A percentile compares a stretch with the other conserved stretches of the same genome.
Conservation (phyloP, 371 early-diverging fungal species). For the Actinomucor elegans region DNA sequence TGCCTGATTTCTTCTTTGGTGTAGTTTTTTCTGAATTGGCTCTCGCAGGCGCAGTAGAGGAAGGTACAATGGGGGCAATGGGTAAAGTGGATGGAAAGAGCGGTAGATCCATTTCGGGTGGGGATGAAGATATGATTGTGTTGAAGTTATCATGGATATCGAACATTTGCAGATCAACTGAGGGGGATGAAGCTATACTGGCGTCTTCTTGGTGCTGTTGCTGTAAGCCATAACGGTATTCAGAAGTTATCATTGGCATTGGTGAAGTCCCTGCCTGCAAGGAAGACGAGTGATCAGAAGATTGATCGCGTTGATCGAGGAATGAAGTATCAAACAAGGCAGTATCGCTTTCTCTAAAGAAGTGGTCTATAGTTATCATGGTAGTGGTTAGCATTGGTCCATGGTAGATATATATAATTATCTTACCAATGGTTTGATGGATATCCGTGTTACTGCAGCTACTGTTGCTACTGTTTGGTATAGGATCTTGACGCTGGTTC, state of each 20-base stretch:
- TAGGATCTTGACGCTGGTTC: conserved; percentile 9
- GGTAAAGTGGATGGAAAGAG: conserved; percentile 1
- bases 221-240: neutral
- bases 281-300: neutral
- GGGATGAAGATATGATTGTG: conserved; percentile 3
- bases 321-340: neutral
- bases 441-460: neutral
- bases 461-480: too few species aligned
- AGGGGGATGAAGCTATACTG: conserved; percentile 13
- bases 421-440: neutral
- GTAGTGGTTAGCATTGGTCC: too few species aligned
- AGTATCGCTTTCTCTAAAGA: neutral
- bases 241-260: neutral
- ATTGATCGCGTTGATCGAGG: neutral
- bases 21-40: too few species aligned
- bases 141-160: too few species aligned
- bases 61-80: neutral
- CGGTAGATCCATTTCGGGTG: conserved; percentile 1
- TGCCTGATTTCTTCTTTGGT: too few species aligned
- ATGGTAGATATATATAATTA: too few species aligned
- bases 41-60: neutral
- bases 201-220: neutral
- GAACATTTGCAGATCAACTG: conserved; percentile 10
- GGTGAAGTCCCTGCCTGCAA: conserved; percentile 7
- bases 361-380: too few species aligned